Evolutionary conservation across 2,329 filamentous ascomycete species (phyloP).

Genomic region (Bipolaris bicolor): DNA sequence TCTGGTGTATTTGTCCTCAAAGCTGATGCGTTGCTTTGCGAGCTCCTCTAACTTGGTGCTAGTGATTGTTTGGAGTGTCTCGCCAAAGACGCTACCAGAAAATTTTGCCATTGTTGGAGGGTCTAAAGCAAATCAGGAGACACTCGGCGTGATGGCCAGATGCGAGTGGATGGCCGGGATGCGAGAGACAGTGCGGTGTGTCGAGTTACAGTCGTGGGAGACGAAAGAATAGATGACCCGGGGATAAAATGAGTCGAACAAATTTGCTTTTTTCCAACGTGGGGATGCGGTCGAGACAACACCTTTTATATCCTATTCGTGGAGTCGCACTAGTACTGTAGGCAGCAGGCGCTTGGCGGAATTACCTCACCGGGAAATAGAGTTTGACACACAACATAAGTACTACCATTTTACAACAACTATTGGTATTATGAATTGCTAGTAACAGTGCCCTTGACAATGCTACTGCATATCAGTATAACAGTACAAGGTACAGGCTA

Average conservation of each 20-base stretch:
- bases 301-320: too few species aligned
- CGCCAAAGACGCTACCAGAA: conserved; percentile 42
- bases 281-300: too few species aligned
- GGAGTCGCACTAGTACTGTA: not conserved
- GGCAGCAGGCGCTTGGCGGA: conserved; percentile 8
- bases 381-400: not conserved
- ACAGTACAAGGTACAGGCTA: too few species aligned
- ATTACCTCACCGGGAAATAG: not conserved
- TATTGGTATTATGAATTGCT: too few species aligned
- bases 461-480: too few species aligned
- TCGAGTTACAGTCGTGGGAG: not conserved
- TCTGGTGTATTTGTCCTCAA: conserved; percentile 37
- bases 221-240: too few species aligned
- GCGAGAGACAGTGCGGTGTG: not conserved
- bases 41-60: conserved; percentile 48
- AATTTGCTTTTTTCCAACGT: not conserved
- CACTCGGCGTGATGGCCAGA: not conserved
- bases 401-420: not conserved
- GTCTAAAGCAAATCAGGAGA: not conserved
- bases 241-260: not conserved
- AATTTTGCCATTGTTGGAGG: conserved; percentile 28
- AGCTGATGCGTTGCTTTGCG: conserved; percentile 41
- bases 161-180: not conserved
- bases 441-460: too few species aligned
- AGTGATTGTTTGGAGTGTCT: conserved; percentile 46